These are phyloP conservation scores for Exophiala xenobiotica DNA, from an alignment of 2,329 filamentous ascomycete species.

Conservation along the genomic window DNA sequence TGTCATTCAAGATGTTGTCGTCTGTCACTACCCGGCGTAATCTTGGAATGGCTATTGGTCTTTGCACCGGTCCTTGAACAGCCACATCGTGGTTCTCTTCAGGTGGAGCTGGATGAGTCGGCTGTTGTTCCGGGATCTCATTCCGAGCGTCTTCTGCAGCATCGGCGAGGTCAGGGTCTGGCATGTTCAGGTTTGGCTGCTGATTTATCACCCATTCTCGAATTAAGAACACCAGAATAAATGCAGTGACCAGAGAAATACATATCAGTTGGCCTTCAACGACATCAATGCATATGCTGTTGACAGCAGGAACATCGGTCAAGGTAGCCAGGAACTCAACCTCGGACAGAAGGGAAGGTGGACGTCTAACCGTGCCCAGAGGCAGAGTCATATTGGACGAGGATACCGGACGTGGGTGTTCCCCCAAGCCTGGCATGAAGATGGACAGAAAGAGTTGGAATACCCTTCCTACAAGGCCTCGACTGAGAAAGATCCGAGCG, in stretches of 20 bases:
- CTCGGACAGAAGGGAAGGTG: constrained; percentile 58
- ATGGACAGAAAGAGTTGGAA: constrained; percentile 17
- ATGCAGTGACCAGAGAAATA: constrained; percentile 82
- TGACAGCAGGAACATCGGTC: constrained; percentile 69
- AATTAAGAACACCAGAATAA: constrained; percentile 95
- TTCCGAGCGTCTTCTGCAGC: too few relatives aligned
- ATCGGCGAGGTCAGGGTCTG: constrained; percentile 55
- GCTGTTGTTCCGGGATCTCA: constrained; percentile 12
- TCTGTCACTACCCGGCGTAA: constrained; percentile 32
- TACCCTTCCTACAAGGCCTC: constrained; percentile 18
- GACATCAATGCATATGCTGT: constrained; percentile 76
- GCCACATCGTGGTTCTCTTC: neutral
- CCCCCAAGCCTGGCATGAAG: constrained; percentile 8
- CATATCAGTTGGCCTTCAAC: constrained; percentile 95
- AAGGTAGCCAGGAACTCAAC: constrained; percentile 54
- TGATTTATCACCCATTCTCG: constrained; percentile 98
- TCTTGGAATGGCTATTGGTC: constrained; percentile 18
- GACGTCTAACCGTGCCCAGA: constrained; percentile 31
- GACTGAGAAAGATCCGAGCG: constrained; percentile 14
- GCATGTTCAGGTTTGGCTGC: constrained; percentile 87
- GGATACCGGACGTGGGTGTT: neutral
- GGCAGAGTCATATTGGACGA: constrained; percentile 19
- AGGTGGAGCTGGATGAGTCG: neutral
- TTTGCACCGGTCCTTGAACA: neutral
- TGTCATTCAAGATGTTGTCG: constrained; percentile 36